Percentiles rank a stretch among this genome's conserved stretches.
phyloP scores from a whole-genome alignment of 768 basidiomycete species.

The Flagelloscypha sp. region DNA sequence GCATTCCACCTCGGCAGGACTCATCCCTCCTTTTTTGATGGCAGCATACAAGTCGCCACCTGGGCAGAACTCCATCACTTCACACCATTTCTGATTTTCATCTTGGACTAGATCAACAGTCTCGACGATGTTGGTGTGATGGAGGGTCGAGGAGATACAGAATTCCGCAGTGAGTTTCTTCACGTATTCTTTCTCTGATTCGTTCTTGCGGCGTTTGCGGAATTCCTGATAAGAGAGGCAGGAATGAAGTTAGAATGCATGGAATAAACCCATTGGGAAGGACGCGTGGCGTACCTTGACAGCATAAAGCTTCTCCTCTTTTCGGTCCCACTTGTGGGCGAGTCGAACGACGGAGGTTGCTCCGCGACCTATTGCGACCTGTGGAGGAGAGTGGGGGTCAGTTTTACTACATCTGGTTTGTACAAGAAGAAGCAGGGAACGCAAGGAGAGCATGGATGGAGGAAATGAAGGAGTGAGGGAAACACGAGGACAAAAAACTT shows the following conservation, averaged over 20 bases:
- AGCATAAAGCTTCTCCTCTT: constrained; percentile 94
- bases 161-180: constrained; percentile 99
- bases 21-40: constrained; percentile 96
- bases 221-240: constrained; percentile 61
- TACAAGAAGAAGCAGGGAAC: too few relatives aligned
- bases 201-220: constrained; percentile 95
- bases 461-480: too few relatives aligned
- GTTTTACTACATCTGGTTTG: too few relatives aligned
- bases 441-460: too few relatives aligned
- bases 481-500: too few relatives aligned
- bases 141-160: constrained; percentile 93
- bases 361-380: constrained; percentile 95
- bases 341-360: constrained; percentile 96
- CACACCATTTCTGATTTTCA: constrained; percentile 94
- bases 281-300: constrained; percentile 66
- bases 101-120: constrained; percentile 99
- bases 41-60: constrained; percentile 98
- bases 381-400: too few relatives aligned
- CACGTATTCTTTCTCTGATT: constrained; percentile 98
- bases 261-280: constrained; percentile 4
- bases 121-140: constrained; percentile 92
- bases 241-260: constrained; percentile 6
- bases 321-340: constrained; percentile 98
- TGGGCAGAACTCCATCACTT: constrained; percentile 99
- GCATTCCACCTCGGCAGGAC: constrained; percentile 87